These are phyloP conservation scores for Tulasnella sp. DNA, from an alignment of 768 basidiomycete species.

Conservation along the genomic window DNA sequence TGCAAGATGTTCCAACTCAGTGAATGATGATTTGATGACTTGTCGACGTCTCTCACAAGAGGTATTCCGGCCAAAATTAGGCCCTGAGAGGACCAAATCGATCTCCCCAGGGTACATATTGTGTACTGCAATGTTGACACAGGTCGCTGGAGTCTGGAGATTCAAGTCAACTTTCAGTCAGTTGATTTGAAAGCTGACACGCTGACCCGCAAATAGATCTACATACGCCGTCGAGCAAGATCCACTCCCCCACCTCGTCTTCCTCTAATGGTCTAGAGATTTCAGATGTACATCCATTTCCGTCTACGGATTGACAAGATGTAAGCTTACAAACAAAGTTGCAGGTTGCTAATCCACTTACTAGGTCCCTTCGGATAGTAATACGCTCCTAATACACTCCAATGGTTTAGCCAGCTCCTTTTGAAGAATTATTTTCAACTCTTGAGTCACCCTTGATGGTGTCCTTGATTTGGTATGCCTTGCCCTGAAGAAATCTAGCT, in stretches of 20 bases:
- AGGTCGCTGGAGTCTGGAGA: slow-evolving; percentile 78
- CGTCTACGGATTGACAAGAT: slow-evolving; percentile 31
- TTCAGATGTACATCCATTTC: slow-evolving; percentile 54
- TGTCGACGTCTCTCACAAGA: slow-evolving; percentile 47
- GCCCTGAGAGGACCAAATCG: slow-evolving; percentile 85
- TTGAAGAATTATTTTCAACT: neutral
- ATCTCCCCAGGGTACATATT: slow-evolving; percentile 78
- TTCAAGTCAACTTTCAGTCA: slow-evolving; percentile 4
- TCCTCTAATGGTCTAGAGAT: slow-evolving; percentile 54
- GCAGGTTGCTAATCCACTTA: slow-evolving; percentile 19
- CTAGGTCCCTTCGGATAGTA: slow-evolving; percentile 61
- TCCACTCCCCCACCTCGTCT: slow-evolving; percentile 82
- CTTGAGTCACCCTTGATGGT: slow-evolving; percentile 40
- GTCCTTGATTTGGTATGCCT: slow-evolving; percentile 71
- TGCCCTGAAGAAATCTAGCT: slow-evolving; percentile 36
- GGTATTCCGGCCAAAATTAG: slow-evolving; percentile 76
- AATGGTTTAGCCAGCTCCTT: neutral
- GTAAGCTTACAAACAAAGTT: neutral
- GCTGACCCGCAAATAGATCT: neutral
- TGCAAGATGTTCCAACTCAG: slow-evolving; percentile 21
- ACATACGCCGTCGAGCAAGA: slow-evolving; percentile 73
- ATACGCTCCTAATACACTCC: slow-evolving; percentile 29
- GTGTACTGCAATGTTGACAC: slow-evolving; percentile 80
- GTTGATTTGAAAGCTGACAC: too few relatives aligned
- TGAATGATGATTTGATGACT: too few relatives aligned